These are phyloP conservation scores for Balakata baccata DNA, from an alignment of 345 rosid species.

Conservation along the genomic window DNA sequence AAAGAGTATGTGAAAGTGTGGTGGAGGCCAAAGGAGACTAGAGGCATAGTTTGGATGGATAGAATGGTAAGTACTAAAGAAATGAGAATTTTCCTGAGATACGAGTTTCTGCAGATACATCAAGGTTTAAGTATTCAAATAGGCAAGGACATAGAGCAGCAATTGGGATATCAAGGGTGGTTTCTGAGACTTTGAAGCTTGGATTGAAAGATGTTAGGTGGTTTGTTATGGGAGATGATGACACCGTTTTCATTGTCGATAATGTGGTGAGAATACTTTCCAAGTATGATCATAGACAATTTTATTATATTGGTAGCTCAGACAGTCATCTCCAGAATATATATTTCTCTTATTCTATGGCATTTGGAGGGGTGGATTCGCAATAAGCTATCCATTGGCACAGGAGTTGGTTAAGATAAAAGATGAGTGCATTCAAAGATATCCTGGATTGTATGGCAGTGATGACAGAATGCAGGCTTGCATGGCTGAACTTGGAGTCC, in stretches of 20 bases:
- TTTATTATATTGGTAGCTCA: slow-evolving; percentile 70
- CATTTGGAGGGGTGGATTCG: slow-evolving; percentile 87
- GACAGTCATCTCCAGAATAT: slow-evolving; percentile 82
- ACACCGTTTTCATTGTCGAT: slow-evolving; percentile 62
- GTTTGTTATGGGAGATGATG: slow-evolving; percentile 92
- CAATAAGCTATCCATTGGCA: slow-evolving; percentile 74
- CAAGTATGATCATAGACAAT: slow-evolving; percentile 61
- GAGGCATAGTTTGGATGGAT: slow-evolving; percentile 81
- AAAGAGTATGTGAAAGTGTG: slow-evolving; percentile 77
- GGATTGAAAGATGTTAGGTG: slow-evolving; percentile 66
- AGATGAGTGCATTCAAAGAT: slow-evolving; percentile 70
- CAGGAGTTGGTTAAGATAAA: slow-evolving; percentile 64
- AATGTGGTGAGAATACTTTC: slow-evolving; percentile 60
- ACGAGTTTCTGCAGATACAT: slow-evolving; percentile 58
- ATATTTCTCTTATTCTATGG: slow-evolving; percentile 71
- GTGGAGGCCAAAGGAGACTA: slow-evolving; percentile 68
- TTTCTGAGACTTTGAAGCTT: slow-evolving; percentile 63
- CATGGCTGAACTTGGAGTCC: slow-evolving; percentile 81
- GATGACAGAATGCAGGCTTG: slow-evolving; percentile 86
- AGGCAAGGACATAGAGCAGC: slow-evolving; percentile 67
- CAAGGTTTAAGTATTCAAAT: slow-evolving; percentile 63
- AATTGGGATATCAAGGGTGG: slow-evolving; percentile 66
- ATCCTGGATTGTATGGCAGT: slow-evolving; percentile 74
- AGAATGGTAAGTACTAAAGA: slow-evolving; percentile 31
- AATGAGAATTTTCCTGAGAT: slow-evolving; percentile 59